Base-by-base conservation (phyloP, 1,284 basidiomycete species). In the Malassezia slooffiae region DNA sequence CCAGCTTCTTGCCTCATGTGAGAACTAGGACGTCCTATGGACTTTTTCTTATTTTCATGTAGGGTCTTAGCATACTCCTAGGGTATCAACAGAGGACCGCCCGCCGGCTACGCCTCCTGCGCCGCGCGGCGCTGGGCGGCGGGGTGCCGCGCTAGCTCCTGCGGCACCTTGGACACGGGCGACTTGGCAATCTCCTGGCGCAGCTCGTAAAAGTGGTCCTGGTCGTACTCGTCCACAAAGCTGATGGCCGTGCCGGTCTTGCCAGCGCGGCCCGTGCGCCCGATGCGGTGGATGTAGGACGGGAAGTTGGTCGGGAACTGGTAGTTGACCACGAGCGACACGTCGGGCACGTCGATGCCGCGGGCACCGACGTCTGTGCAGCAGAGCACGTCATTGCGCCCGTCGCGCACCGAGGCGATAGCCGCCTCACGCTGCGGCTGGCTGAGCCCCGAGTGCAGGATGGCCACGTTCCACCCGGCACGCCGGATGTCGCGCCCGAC, bases 301-400 rank as follows among this genome's bases (percentile, higher is more conserved):
- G 97, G 91, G 70, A 99, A 96, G 21, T 83, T 85, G 60, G 80
- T 82, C 9, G 88, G 79, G 88, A 97, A 96, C 72, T 91, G 86
- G 75, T 81, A 97, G 72, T 97, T 97, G 76, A 96, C 80, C 54
- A 97, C 91, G 42, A 95, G 75, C 44, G 82, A 84, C 49, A 96
- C 90, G 70, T 97, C 86, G 52, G 88, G 85, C 4, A 97, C 87
- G 72, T 99, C 93, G 70, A 97, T 96, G 78, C 91, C 91, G 67
- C 91, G 83, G 38, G 93, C 91, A 17, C 93, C 91, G 41, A 99
- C 76, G 72, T 97, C 93, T 13, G 91, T 99, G 0, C 93, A 93
- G 23, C 97, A 91, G 4, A 99, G 49, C n/a, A 69, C 42, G n/a
- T 76, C 27, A 88, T 78, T 67, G 83, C 84, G 80, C 38, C 90